A percentile compares a stretch with the other conserved stretches of the same genome.
phyloP scores from a whole-genome alignment of 306 rosid genomes.

The Trifolium subterraneum region DNA sequence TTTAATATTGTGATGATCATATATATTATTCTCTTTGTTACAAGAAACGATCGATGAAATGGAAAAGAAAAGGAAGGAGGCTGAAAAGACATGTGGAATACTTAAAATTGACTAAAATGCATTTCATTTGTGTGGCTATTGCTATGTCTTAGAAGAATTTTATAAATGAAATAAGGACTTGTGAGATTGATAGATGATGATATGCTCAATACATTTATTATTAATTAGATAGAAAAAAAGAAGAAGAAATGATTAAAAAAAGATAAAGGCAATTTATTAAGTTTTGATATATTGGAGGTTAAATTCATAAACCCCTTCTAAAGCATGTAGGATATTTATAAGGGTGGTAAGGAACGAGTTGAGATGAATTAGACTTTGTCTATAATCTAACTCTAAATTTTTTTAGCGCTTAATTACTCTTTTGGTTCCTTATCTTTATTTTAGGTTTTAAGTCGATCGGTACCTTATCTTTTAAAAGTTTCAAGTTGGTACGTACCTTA shows the following conservation, averaged over 20 bases:
- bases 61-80: conserved; percentile 44
- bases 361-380: background rate
- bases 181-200: conserved; percentile 48
- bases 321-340: background rate
- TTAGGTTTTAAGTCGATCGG: too few species aligned
- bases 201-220: background rate
- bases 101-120: conserved; percentile 35
- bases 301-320: background rate
- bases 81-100: conserved; percentile 57
- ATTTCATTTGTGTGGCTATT: conserved; percentile 47
- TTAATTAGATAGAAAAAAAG: too few species aligned
- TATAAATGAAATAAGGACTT: conserved; percentile 54
- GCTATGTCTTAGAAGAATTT: conserved; percentile 46
- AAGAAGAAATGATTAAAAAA: too few species aligned
- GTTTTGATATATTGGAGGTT: background rate
- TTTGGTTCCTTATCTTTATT: too few species aligned
- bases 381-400: too few species aligned
- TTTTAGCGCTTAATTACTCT: too few species aligned
- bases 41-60: conserved; percentile 41
- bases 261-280: background rate
- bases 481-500: too few species aligned
- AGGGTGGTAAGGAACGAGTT: background rate
- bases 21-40: conserved; percentile 46
- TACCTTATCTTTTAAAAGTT: too few species aligned
- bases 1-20: conserved; percentile 36